Evolutionary conservation across 257 asterid genomes (phyloP), one percentile per base, ranked within the genome.

Genomic region (Nicotiana otophora): DNA sequence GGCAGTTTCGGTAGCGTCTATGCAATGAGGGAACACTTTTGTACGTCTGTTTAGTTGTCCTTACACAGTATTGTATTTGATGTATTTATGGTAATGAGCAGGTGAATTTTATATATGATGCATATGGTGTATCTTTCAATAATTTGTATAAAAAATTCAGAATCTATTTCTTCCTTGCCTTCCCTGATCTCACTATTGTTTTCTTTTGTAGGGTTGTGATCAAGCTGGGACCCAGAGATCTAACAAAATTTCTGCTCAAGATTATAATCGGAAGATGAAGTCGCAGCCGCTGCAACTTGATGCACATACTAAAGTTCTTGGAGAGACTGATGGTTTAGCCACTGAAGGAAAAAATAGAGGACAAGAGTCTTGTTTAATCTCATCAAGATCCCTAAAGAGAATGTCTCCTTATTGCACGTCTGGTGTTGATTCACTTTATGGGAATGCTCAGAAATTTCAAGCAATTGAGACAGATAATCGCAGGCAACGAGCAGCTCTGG

Each of bases 331-430:
- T 78, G 80, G 77, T 85, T 30, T 26, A 33, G 69, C 62, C 75
- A 51, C 39, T 78, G 82, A 82, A 28, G 81, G 78, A 12, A 83
- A 82, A 36, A 67, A 81, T 60, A 77, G 87, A 28, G 77, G 75
- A 46, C 81, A 81, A 83, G 90, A 89, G 82, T 88, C 91, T 83
- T 85, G 81, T 66, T 64, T 82, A 61, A 72, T 81, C 31, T 83
- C 90, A 51, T 89, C 92, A 83, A 87, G 90, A 82, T 84, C 93
- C 69, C 86, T 58, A 26, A 92, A 93, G 86, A 89, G 97, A 87
- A 80, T 60, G 86, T 80, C 89, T 67, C 89, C 88, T 5, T 85
- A 88, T 82, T 82, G 87, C 82, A 86, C 93, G 62, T 87, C 92
- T 68, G 53, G 74, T 75, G 34, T 81, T 69, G 93, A 90, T 86